A percentile compares a stretch with the other conserved stretches of the same genome.
These are phyloP conservation scores for Penicillium steckii DNA, from an alignment of 495 filamentous ascomycete species.

Conservation along the genomic window DNA sequence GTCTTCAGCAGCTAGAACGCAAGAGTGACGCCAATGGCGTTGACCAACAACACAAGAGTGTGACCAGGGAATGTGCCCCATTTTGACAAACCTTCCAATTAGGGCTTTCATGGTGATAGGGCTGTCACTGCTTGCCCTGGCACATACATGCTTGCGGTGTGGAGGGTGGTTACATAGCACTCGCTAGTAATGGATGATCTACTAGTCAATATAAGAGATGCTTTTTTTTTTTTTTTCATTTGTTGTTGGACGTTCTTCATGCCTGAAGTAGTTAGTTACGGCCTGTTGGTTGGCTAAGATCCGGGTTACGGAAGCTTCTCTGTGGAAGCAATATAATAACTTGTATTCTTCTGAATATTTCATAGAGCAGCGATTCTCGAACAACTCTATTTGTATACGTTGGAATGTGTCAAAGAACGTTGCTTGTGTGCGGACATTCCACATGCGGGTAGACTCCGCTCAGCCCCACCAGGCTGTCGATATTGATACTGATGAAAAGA, in stretches of 20 bases:
- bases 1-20: conserved; percentile 3
- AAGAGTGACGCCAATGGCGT: conserved; percentile 24
- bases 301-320: neutral
- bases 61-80: conserved; percentile 1
- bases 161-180: too few species aligned
- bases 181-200: too few species aligned
- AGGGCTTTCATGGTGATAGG: neutral
- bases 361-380: too few species aligned
- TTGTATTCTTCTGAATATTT: neutral
- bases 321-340: neutral
- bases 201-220: neutral
- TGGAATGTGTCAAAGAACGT: neutral
- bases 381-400: neutral
- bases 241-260: neutral
- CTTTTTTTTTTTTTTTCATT: neutral
- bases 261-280: neutral
- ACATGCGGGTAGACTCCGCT: neutral
- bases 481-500: neutral
- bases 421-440: neutral
- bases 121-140: neutral
- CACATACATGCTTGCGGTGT: neutral
- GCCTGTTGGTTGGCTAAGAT: neutral
- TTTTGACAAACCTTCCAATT: neutral
- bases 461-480: conserved; percentile 6
- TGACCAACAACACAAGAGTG: neutral